A percentile compares a stretch with the other conserved stretches of the same genome.
Evolutionary conservation across 2,329 filamentous ascomycete species (phyloP).

Genomic region (Colletotrichum sp.): DNA sequence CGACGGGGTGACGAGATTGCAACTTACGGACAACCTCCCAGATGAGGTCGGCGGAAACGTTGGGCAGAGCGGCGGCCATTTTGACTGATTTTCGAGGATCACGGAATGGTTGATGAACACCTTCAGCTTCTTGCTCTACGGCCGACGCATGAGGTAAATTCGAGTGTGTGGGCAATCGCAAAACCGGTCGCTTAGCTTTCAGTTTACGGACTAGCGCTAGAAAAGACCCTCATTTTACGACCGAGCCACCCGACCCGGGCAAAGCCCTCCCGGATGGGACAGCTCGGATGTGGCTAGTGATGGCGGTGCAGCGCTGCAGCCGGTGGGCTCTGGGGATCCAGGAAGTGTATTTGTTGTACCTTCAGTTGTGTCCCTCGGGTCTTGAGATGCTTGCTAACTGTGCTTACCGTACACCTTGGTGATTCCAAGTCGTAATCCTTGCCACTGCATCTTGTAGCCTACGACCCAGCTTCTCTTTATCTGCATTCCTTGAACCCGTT

Average conservation of each 20-base stretch:
- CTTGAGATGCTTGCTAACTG: not conserved
- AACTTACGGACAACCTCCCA: conserved; percentile 95
- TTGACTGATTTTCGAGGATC: conserved; percentile 48
- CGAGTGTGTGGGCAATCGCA: conserved; percentile 40
- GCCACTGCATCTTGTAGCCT: not conserved
- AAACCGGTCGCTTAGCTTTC: conserved; percentile 32
- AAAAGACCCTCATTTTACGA: not conserved
- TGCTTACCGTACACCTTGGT: not conserved
- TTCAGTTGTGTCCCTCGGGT: not conserved
- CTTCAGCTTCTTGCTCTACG: conserved; percentile 13
- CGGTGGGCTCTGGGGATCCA: not conserved
- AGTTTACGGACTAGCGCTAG: conserved; percentile 10
- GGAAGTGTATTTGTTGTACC: not conserved
- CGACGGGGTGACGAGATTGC: not conserved
- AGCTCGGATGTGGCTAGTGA: conserved; percentile 8
- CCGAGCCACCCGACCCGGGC: conserved; percentile 4
- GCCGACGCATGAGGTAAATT: conserved; percentile 26
- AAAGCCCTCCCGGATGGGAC: conserved; percentile 10
- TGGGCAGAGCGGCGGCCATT: conserved; percentile 65
- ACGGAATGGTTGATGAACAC: conserved; percentile 25
- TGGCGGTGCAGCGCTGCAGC: not conserved
- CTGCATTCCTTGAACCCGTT: not conserved
- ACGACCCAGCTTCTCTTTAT: not conserved
- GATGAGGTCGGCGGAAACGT: conserved; percentile 89
- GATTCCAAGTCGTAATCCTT: not conserved